Evolutionary conservation across 805 yeast species (phyloP).

Genomic region (Metschnikowia peoriensis): DNA sequence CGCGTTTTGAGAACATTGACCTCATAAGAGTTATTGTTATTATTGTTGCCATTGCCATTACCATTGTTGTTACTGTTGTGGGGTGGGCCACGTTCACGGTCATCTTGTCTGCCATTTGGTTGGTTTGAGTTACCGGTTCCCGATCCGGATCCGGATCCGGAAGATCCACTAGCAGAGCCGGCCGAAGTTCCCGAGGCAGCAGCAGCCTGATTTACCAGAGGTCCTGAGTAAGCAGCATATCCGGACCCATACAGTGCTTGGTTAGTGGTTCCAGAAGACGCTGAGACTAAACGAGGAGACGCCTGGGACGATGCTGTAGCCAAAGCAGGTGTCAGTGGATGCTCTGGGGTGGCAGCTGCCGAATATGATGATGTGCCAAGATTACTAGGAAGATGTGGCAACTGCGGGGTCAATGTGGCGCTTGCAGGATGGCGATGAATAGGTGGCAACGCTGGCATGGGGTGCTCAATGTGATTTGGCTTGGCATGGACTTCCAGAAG

Average conservation of each 20-base stretch:
- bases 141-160: not conserved
- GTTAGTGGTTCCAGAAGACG: not conserved
- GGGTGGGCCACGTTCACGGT: not conserved
- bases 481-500: constrained; percentile 15
- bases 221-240: not conserved
- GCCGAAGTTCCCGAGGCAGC: not conserved
- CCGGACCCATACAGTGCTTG: constrained; percentile 3
- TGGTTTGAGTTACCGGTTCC: not conserved
- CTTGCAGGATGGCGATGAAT: constrained; percentile 21
- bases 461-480: constrained; percentile 9
- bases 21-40: constrained; percentile 25
- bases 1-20: constrained; percentile 59
- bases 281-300: not conserved
- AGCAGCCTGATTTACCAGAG: not conserved
- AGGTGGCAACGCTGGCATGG: constrained; percentile 19
- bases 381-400: constrained; percentile 25
- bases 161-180: not conserved
- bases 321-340: constrained; percentile 1
- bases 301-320: not conserved
- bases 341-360: constrained; percentile 8
- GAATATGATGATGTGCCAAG: constrained; percentile 7
- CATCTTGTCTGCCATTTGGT: not conserved
- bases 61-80: constrained; percentile 3
- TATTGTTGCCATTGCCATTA: constrained; percentile 7
- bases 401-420: constrained; percentile 9